A percentile compares a stretch with the other conserved stretches of the same genome.
Evolutionary conservation across 257 asterid genomes (phyloP).

Genomic region (Nemophila menziesii): DNA sequence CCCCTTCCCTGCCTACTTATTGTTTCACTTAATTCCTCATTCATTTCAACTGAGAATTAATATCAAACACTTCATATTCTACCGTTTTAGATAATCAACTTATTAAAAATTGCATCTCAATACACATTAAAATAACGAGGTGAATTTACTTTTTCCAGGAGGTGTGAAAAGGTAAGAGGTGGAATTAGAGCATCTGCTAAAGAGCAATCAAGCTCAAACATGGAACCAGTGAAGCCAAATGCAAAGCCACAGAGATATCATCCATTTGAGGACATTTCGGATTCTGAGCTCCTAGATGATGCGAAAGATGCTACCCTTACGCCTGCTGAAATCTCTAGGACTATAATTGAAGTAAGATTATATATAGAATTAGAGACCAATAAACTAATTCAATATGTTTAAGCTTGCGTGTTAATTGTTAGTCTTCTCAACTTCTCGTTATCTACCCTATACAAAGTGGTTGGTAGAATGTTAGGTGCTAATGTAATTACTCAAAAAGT

Average conservation of each 20-base stretch:
- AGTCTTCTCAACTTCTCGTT: too few relatives aligned
- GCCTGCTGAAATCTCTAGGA: constrained; percentile 77
- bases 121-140: neutral
- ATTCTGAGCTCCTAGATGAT: constrained; percentile 35
- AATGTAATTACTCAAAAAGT: neutral
- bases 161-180: constrained; percentile 22
- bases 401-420: neutral
- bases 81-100: too few relatives aligned
- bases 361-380: neutral
- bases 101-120: too few relatives aligned
- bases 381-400: neutral
- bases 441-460: too few relatives aligned
- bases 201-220: constrained; percentile 42
- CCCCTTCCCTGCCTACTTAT: neutral
- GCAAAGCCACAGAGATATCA: constrained; percentile 93
- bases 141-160: constrained; percentile 9
- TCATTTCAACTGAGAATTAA: too few relatives aligned
- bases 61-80: too few relatives aligned
- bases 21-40: neutral
- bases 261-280: constrained; percentile 84
- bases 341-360: constrained; percentile 57
- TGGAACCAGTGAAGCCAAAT: constrained; percentile 66
- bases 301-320: constrained; percentile 54
- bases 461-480: neutral
- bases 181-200: constrained; percentile 54